Evolutionary conservation across 257 asterid species (phyloP), one percentile per base, ranked within the genome.

Genomic region (Linaria vulgaris): DNA sequence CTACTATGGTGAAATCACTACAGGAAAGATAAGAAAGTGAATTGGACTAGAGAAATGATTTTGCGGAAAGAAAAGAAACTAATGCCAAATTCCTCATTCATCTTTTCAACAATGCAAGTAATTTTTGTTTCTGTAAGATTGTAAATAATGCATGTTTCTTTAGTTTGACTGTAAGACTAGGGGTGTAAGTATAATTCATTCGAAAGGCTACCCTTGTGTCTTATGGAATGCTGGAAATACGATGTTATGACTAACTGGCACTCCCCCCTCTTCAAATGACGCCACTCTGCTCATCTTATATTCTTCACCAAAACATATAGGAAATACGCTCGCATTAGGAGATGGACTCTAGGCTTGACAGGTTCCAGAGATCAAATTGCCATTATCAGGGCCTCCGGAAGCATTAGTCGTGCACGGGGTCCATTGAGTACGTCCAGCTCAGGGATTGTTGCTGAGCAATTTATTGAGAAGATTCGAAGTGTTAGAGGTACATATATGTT

Each of bases 371-470:
- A 87, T 69, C 78, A 80, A 76, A 87, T 92, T 75, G 99, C 97
- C 65, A 64, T 92, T 50, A 85, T 92, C 71, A 86, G 99, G 78
- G 96, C 99, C 77, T 92, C 99, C 24, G 99, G 99, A 68, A 80
- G 90, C 82, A 92, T 92, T 75, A 89, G 94, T 72, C 96, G 97
- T 23, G 69, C 80, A 49, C 80, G 80, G 39, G 77, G 96, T 72
- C 79, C 83, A 52, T 63, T 89, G 55, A 92, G 84, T 70, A 27
- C 70, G 16, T 75, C 95, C 70, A 76, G 83, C 69, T 87, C 99
- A 9, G 96, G 99, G 71, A 86, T 92, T 69, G 74, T 87, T 72
- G 82, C 97, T 39, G 99, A 89, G 74, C 78, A 81, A 65, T 83
- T 92, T 76, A 87, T 92, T 79, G 97, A 87, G 76, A 89, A 92